phyloP scores from a whole-genome alignment of 129 eudicot genomes.

The Pittosporum tobira region DNA sequence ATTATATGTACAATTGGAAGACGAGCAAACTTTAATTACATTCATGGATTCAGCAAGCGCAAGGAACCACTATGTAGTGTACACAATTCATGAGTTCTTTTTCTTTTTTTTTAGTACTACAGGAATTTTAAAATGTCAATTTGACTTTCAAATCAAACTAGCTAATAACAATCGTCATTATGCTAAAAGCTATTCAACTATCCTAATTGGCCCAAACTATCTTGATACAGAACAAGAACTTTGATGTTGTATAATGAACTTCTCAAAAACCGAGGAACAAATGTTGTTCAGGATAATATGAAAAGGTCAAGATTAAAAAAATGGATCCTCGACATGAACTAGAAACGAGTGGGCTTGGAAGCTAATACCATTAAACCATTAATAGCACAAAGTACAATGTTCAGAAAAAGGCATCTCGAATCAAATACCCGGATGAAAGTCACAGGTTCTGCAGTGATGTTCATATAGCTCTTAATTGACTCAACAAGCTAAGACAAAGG shows the following conservation, averaged over 20 bases:
- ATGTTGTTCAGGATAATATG: background rate
- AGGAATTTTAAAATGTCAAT: too few relatives aligned
- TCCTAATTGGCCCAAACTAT: background rate
- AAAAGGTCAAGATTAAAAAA: background rate
- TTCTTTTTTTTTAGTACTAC: too few relatives aligned
- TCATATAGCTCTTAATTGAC: slow-evolving; percentile 34
- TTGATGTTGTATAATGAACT: background rate
- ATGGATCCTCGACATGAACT: background rate
- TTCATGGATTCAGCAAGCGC: background rate
- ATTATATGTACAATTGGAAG: background rate
- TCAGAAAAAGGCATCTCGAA: background rate
- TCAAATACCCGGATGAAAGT: slow-evolving; percentile 44
- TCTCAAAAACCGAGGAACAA: background rate
- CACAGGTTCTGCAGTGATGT: slow-evolving; percentile 34
- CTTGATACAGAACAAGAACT: background rate
- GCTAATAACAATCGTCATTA: background rate
- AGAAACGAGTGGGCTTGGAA: background rate
- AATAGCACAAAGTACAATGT: slow-evolving; percentile 5
- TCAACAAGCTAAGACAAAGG: slow-evolving; percentile 32
- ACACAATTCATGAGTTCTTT: too few relatives aligned
- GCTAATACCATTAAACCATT: background rate
- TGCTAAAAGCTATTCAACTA: background rate
- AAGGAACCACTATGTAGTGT: background rate
- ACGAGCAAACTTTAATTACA: background rate
- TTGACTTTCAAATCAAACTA: too few relatives aligned